Conservation (phyloP, 2,329 filamentous ascomycete genomes). For the Scopulariopsis brevicaulis region DNA sequence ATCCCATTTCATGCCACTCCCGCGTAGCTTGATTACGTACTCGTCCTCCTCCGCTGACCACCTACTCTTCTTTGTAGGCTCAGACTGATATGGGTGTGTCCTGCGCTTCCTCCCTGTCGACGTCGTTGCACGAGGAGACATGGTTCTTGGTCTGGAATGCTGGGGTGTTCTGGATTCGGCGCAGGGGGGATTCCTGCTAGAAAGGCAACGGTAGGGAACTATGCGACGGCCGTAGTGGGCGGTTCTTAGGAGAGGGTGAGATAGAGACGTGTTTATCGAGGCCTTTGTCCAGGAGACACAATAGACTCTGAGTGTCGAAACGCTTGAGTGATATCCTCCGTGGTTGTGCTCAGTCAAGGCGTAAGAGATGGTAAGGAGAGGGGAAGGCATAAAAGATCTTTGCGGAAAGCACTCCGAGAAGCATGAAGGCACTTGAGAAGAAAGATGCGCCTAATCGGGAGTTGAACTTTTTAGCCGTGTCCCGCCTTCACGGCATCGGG, state of each 20-base stretch:
- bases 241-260: constrained; percentile 12
- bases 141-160: constrained; percentile 3
- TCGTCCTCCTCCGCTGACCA: constrained; percentile 91
- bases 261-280: constrained; percentile 13
- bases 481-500: too few species aligned
- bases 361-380: too few species aligned
- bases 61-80: constrained; percentile 86
- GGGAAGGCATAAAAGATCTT: too few species aligned
- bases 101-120: constrained; percentile 26
- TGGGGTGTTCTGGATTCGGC: constrained; percentile 6
- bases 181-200: background rate
- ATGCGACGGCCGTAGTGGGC: constrained; percentile 7
- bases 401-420: too few species aligned
- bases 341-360: too few species aligned
- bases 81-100: constrained; percentile 41
- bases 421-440: too few species aligned
- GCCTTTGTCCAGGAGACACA: constrained; percentile 23
- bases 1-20: constrained; percentile 95
- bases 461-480: too few species aligned
- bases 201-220: constrained; percentile 6
- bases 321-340: constrained; percentile 90
- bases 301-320: constrained; percentile 61
- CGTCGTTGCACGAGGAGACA: constrained; percentile 12
- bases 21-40: constrained; percentile 84
- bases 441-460: too few species aligned